These are phyloP conservation scores for sweet orange (Citrus sinensis) DNA, from an alignment of 345 rosid species.

Conservation along the genomic window DVS_A1.0 CM039167.1:21991001-21991500, in stretches of 20 bases:
- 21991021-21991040: not conserved
- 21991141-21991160: not conserved
- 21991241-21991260: not conserved
- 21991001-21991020: not conserved
- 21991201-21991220: not conserved
- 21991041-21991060: not conserved
- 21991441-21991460: not conserved
- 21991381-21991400: not conserved
- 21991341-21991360: too few species aligned
- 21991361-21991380: not conserved
- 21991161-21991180: not conserved
- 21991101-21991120: not conserved
- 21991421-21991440: not conserved
- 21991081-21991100: not conserved
- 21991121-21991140: not conserved
- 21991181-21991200: not conserved
- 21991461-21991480: not conserved
- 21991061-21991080: too few species aligned
- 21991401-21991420: not conserved
- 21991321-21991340: not conserved
- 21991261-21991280: not conserved
- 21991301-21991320: not conserved
- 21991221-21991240: not conserved
- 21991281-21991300: not conserved
- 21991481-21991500: not conserved